Base-by-base conservation (phyloP, 1,284 basidiomycete species). In the Mrakiaceae sp. region DNA sequence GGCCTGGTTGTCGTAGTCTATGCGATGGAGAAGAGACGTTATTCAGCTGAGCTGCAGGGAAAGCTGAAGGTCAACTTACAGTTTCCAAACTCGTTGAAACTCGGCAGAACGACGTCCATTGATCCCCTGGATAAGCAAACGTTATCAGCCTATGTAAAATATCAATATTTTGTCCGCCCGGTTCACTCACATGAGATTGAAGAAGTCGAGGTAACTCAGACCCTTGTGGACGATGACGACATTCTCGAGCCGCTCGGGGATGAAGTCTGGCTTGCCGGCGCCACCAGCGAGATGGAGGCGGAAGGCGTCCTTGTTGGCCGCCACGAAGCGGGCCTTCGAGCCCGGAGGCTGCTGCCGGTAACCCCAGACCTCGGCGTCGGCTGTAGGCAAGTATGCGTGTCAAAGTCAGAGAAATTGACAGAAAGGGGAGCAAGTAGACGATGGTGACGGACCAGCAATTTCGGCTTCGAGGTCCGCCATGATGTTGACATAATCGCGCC, bases 211-310 rank as follows among this genome's bases (percentile, higher is more conserved):
- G 49, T 64, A 64, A 2, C 40, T 27, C 9, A 60, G 47, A 5
- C 42, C 50, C 11, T 49, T 60, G 58, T 64, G 63, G 4, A 65
- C 47, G 14, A 54, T 53, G 49, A 65, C 58, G 42, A 61, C 60
- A 50, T 65, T 58, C 12, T 7, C 40, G 27, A 65, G 64, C 12
- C 46, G 16, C 5, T 39, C 3, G 7, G 64, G 64, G 27, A 65
- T 10, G 51, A 63, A 50, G 6, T 8, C 12, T n/a, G 14, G 3
- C 42, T 27, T 57, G 16, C 61, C 14, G 27, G 53, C 59, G 59
- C 61, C 57, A 4, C 64, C 64, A 6, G 49, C 58, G 10, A 65
- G 59, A 40, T 65, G 64, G n/a, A 65, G 52, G 42, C 50, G 48
- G 12, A 65, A 65, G 51, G 47, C 50, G 51, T 55, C 43, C 39